Base-by-base conservation (phyloP, 768 basidiomycete genomes). In the Thelephora aurantiotincta region DNA sequence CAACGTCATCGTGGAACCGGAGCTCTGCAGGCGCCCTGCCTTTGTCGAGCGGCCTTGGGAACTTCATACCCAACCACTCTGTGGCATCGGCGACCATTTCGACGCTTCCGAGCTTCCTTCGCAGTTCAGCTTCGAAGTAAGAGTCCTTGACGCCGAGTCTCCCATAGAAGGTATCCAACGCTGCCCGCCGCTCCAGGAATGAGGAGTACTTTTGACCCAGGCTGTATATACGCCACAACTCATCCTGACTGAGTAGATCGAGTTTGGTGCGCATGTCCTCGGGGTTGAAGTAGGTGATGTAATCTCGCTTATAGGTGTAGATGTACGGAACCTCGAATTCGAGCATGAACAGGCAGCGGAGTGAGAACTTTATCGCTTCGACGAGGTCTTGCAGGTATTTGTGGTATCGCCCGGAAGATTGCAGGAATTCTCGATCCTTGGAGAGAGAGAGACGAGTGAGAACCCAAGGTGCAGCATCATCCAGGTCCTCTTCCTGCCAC, bases 321-420 rank as follows among this genome's bases (percentile, higher is more conserved):
- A 98, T 80, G 64, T 91, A 93, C 0, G 96, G 91, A 6, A 97
- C 93, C 61, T 99, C 96, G 53, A 86, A 82, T 55, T 88, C 78
- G 37, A 90, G 78, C 44, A 89, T 64, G 63, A 98, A 93, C 47
- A 98, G 71, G 60, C 79, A 87, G 33, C 79, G 73, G 33, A 99
- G 71, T 43, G 82, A 78, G 53, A 72, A 76, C 1, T 82, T 78
- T 50, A 98, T 86, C 2, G 92, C 87, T 51, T 76, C 65, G 48
- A 90, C 79, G 50, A 96, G 69, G 7, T 79, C 73, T 30, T 73
- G 68, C 35, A 81, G 74, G 50, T 87, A 74, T 37, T 75, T 65
- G 36, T 72, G 66, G 51, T 74, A 73, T 45, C 69, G 65, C 19
- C 84, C 87, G 19, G 74, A 74, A 3, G 71, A 71, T 48, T 71